Base-by-base conservation (phyloP, 371 early-diverging fungal genomes). In the Apophysomyces variabilis region DNA sequence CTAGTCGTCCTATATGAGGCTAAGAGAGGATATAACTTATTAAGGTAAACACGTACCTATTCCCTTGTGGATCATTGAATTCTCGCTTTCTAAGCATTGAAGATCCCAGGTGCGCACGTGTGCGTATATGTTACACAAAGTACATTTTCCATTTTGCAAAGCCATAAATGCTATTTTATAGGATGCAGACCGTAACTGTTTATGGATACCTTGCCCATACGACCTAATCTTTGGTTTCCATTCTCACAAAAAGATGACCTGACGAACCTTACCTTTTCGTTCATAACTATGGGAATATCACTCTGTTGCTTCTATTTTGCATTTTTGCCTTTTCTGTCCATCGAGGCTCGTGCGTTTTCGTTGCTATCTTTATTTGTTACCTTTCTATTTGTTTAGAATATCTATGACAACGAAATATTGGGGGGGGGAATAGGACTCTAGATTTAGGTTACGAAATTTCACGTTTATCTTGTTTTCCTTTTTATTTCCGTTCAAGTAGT, bases 141-240 rank as follows among this genome's bases (percentile, higher is more conserved):
- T 21, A 56, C 60, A 43, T 68, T 63, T n/a, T 65, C 69, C 38
- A 63, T 62, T 50, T 50, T 21, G 18, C 54, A 50, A 75, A 66
- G 45, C 68, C 67, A 50, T 70, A 60, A 50, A 69, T 57, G 37
- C 62, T 67, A 36, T 62, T 62, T 46, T 57, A 54, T 61, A 56
- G 21, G 21, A 26, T 50, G 54, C 54, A 50, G 54, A 50, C 21
- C 18, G 21, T 50, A 50, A 21, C 54, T 50, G 54, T 50, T 50
- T 50, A 50, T 50, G 21, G 54, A 50, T 9, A 50, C 35, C n/a
- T 21, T 32, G 8, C 54, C 54, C 16, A 41, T 13, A 50, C 9
- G 21, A 50, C 16, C 9, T 18, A 1, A 21, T 47, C 16, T 47
- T 18, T 18, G 9, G 4, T 7, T 18, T 18, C 21, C 8, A 18